A percentile compares a stretch with the other conserved stretches of the same genome.
phyloP scores from a whole-genome alignment of 139 green algal genomes.

The Chlamydomonas sp. region DNA sequence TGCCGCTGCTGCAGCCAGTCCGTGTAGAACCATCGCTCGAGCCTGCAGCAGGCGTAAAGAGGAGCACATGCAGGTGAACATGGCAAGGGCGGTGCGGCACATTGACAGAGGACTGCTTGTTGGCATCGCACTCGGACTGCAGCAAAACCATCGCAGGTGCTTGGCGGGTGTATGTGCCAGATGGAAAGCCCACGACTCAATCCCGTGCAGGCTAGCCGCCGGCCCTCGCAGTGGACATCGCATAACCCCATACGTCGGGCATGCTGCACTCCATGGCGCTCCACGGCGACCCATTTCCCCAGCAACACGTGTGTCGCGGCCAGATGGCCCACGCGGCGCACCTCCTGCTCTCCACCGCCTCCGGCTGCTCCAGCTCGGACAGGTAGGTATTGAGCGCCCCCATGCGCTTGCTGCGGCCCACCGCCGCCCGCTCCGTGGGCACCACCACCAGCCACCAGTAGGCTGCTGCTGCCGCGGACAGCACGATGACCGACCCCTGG shows the following conservation, averaged over 20 bases:
- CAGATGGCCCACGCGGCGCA: background rate
- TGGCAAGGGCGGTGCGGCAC: background rate
- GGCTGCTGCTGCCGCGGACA: constrained; percentile 19
- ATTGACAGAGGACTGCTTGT: too few relatives aligned
- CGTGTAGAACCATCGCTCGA: constrained; percentile 55
- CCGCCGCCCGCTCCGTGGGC: constrained; percentile 20
- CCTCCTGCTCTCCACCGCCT: background rate
- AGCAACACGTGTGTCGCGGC: background rate
- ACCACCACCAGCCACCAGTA: constrained; percentile 53
- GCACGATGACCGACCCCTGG: constrained; percentile 31
- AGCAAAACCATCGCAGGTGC: too few relatives aligned
- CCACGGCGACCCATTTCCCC: background rate
- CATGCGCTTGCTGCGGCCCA: constrained; percentile 38
- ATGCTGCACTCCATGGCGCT: background rate
- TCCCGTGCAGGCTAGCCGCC: too few relatives aligned
- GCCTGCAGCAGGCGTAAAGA: background rate
- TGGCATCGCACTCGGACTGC: too few relatives aligned
- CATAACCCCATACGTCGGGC: too few relatives aligned
- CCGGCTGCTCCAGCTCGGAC: constrained; percentile 26
- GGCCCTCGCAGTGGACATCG: background rate
- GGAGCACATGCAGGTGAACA: background rate
- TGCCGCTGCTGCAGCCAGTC: constrained; percentile 40
- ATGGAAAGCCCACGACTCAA: too few relatives aligned
- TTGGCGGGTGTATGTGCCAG: too few relatives aligned
- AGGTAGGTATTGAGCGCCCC: constrained; percentile 37